Base-by-base conservation (phyloP, 805 yeast genomes). In the Metschnikowia colocasiae region DNA sequence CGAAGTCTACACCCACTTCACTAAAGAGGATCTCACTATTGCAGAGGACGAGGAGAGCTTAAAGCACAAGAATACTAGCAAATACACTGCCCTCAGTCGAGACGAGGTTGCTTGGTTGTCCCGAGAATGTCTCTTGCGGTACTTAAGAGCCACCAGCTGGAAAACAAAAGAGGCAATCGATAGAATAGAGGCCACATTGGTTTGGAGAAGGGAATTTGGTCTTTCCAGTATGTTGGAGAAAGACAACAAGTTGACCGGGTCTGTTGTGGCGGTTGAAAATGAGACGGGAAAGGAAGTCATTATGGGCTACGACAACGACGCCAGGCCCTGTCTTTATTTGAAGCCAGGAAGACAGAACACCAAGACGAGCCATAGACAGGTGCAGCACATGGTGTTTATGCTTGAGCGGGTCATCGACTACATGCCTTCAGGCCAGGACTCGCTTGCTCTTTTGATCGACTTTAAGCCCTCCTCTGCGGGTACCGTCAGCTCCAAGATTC, bases 311-410 rank as follows among this genome's bases (percentile, higher is more conserved):
- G 99, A 94, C 61, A 85, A 84, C 58, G 90, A 86, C 59, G 78
- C 85, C 20, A 80, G 99, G 62, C 98, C 99, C 4, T 92, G 97
- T 60, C 70, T 94, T 30, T 92, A 92, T 64, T 75, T 94, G 63
- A 86, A 87, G 64, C 95, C 96, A 0, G 98, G 98, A 12, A 80
- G 96, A 62, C 99, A 94, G 68, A 94, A 94, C 69, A 94, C 99
- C 13, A 87, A 88, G 60, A 81, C 94, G 2, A 81, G 94, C 1
- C 85, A 82, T 52, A 79, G 92, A 57, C 99, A 94, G 63, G 97
- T 94, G n/a, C 95, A 94, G 67, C 97, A 90, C 63, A 73, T 94
- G 63, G 98, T 94, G 6, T 92, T 76, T 70, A 85, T 85, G 90
- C 75, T 94, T 45, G 99, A 94, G 67, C 77, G 91, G 49, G 96